Base-by-base conservation (phyloP, 495 filamentous ascomycete genomes). In the Viridothelium virens region DNA sequence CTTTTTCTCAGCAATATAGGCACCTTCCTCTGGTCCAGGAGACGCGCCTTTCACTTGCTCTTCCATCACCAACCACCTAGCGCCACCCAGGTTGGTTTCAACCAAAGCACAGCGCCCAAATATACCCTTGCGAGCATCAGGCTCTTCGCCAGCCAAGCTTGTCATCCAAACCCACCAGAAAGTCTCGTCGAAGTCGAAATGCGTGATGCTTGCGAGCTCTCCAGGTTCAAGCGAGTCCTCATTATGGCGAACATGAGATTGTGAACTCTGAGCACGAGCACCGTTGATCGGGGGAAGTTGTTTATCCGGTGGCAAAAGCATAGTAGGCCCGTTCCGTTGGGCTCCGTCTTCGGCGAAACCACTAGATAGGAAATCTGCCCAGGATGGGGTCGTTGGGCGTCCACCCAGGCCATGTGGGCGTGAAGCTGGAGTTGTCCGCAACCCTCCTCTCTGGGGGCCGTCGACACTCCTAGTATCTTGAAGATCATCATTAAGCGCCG, bases 141-240 rank as follows among this genome's bases (percentile, higher is more conserved):
- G 86, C 75, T 98, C 94, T 71, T 98, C 94, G 6, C 85, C 88
- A 2, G 92, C 93, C 74, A 98, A 77, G 80, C 94, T 97, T 70
- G 85, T 94, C 82, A 97, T 97, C 94, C 94, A 98, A 34, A 97
- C 94, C 94, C 94, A 98, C 95, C 95, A 98, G 75, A 98, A 98
- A 0, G 92, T 88, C 73, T 97, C 94, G 72, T 98, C 94, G 11
- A 97, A 79, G 67, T 95, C 89, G 61, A 98, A 84, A 56, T 83
- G 82, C 38, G 83, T 88, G 69, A 97, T 96, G 70, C 91, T 96
- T 34, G 93, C 93, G 56, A 98, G 81, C 81, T 98, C 94, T 48
- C 91, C 94, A 2, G 93, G 95, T 64, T 96, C 91, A 2, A 97
- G 80, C 53, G 85, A 76, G 34, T 80, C 75, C 44, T 90, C 86